Percentiles rank a stretch among this genome's conserved stretches.
Conservation (phyloP, 2,329 filamentous ascomycete genomes). For the Talaromyces atroroseus region DNA sequence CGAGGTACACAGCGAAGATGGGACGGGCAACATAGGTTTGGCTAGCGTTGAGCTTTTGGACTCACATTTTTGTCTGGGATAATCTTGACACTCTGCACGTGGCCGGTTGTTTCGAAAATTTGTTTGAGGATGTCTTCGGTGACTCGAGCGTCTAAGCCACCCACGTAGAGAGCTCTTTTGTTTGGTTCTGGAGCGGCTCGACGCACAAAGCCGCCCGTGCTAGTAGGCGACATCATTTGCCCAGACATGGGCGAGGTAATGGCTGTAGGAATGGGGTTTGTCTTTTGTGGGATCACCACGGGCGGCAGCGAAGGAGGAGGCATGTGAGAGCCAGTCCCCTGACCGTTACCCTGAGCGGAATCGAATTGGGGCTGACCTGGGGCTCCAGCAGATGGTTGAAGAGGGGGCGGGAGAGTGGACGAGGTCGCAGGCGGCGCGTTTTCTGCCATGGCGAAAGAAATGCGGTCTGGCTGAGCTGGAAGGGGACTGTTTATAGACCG, state of each 20-base stretch:
- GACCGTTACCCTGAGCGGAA: slow-evolving; percentile 62
- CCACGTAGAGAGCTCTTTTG: slow-evolving; percentile 94
- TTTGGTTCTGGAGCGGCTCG: slow-evolving; percentile 96
- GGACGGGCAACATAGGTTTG: neutral
- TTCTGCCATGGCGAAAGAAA: slow-evolving; percentile 65
- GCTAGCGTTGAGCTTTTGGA: slow-evolving; percentile 21
- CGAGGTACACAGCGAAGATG: neutral
- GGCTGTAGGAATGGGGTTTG: slow-evolving; percentile 86
- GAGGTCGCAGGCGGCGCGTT: slow-evolving; percentile 58
- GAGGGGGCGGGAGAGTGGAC: slow-evolving; percentile 63
- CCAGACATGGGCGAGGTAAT: slow-evolving; percentile 82
- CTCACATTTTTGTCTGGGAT: slow-evolving; percentile 99
- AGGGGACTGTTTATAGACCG: neutral
- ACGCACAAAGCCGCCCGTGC: slow-evolving; percentile 72
- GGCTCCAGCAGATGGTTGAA: slow-evolving; percentile 63
- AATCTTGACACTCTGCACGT: slow-evolving; percentile 98
- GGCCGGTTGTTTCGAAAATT: slow-evolving; percentile 97
- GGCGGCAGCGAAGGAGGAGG: slow-evolving; percentile 79
- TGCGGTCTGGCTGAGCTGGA: slow-evolving; percentile 7
- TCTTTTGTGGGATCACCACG: slow-evolving; percentile 88
- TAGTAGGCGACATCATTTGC: slow-evolving; percentile 77
- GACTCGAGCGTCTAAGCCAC: slow-evolving; percentile 87
- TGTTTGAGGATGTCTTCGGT: slow-evolving; percentile 95
- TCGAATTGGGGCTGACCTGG: slow-evolving; percentile 65
- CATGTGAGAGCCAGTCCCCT: slow-evolving; percentile 70